Evolutionary conservation across 192 early-diverging fungal genomes (phyloP).

Genomic region (Funneliformis mosseae): DNA sequence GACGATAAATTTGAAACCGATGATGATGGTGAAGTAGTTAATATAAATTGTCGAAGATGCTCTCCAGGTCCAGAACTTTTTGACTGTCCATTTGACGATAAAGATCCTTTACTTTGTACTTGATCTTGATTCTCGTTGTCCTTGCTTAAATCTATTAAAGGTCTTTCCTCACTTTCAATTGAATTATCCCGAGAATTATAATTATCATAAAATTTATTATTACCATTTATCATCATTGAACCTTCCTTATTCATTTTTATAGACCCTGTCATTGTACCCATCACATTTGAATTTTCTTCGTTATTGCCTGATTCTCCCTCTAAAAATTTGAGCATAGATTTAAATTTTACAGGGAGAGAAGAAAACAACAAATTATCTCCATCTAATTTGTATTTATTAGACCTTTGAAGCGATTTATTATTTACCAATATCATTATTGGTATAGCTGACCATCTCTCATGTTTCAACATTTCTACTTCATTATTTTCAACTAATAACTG

Average conservation of each 20-base stretch:
- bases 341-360: conserved; percentile 20
- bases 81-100: not conserved
- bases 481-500: conserved; percentile 22
- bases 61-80: not conserved
- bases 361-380: conserved; percentile 4
- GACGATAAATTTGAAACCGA: not conserved
- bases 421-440: conserved; percentile 15
- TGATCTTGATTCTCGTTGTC: not conserved
- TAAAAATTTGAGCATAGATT: conserved; percentile 23
- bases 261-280: not conserved
- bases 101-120: not conserved
- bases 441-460: not conserved
- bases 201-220: not conserved
- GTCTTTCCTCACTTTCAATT: not conserved
- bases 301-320: not conserved
- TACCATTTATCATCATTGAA: not conserved
- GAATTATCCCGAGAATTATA: not conserved
- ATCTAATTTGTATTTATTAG: not conserved
- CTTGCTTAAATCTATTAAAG: not conserved
- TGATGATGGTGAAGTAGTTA: not conserved
- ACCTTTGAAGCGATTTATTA: conserved; percentile 13
- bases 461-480: not conserved
- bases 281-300: not conserved
- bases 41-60: not conserved
- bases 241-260: not conserved